These are phyloP conservation scores for Pseudocercospora cruenta DNA, from an alignment of 2,329 filamentous ascomycete species.

Conservation along the genomic window DNA sequence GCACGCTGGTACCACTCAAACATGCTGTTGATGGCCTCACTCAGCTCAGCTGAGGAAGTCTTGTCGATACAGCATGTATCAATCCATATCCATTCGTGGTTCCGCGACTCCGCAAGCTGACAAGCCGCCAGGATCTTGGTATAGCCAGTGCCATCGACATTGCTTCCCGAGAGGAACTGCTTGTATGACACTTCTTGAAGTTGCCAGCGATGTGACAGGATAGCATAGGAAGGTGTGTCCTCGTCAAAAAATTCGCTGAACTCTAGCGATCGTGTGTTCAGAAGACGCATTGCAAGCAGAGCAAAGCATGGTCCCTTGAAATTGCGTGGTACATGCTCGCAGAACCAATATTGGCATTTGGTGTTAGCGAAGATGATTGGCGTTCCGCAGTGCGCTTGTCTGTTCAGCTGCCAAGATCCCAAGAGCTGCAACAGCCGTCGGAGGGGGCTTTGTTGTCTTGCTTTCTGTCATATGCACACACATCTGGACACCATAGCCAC, in stretches of 20 bases:
- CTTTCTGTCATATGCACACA: too few relatives aligned
- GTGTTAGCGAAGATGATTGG: neutral
- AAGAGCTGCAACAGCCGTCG: too few relatives aligned
- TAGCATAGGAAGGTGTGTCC: conserved; percentile 21
- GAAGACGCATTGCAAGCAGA: conserved; percentile 16
- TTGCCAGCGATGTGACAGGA: conserved; percentile 27
- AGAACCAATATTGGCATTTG: neutral
- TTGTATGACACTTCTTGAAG: conserved; percentile 13
- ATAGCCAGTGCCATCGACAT: conserved; percentile 11
- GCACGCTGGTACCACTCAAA: conserved; percentile 27
- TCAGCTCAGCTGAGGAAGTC: conserved; percentile 23
- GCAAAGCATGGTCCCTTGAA: neutral
- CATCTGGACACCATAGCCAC: too few relatives aligned
- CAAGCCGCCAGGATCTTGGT: conserved; percentile 10
- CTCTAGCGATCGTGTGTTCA: conserved; percentile 20
- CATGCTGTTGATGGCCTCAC: conserved; percentile 30
- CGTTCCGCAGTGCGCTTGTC: neutral
- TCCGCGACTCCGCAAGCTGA: neutral
- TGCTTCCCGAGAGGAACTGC: conserved; percentile 1
- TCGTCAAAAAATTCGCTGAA: conserved; percentile 22
- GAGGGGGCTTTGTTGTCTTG: too few relatives aligned
- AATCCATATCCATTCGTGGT: conserved; percentile 25
- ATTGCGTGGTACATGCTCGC: neutral
- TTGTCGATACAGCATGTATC: conserved; percentile 32
- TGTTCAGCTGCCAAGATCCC: too few relatives aligned